Conservation (phyloP, 1,284 basidiomycete species). For the Irpex sp. region DNA sequence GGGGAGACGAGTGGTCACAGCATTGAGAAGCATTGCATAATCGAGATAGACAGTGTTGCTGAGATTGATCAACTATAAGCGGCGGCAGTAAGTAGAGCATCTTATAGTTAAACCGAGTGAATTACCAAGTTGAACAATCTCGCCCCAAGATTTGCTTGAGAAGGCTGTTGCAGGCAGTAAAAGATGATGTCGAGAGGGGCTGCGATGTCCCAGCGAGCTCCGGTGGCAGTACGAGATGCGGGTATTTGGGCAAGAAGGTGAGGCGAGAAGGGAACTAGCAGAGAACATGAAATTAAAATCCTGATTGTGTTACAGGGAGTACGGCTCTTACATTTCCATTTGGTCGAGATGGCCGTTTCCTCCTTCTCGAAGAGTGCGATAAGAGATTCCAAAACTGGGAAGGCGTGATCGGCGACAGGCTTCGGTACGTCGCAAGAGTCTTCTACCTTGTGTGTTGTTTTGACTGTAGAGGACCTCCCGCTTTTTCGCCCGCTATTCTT, state of each 20-base stretch:
- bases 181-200: conserved; percentile 55
- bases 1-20: conserved; percentile 42
- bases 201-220: conserved; percentile 54
- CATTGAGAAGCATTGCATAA: conserved; percentile 42
- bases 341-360: conserved; percentile 35
- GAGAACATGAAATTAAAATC: conserved; percentile 8
- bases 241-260: conserved; percentile 67
- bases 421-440: conserved; percentile 23
- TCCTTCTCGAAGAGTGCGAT: conserved; percentile 64
- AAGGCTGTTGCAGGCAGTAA: conserved; percentile 43
- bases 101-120: conserved; percentile 5
- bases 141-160: conserved; percentile 39
- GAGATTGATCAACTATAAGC: conserved; percentile 51
- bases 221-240: conserved; percentile 41
- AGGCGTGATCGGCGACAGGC: conserved; percentile 54
- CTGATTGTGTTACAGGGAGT: conserved; percentile 1
- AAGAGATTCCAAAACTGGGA: conserved; percentile 64
- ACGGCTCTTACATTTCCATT: conserved; percentile 31
- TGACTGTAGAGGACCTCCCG: conserved; percentile 22
- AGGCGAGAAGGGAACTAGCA: conserved; percentile 50
- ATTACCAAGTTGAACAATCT: conserved; percentile 50
- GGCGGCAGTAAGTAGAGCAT: conserved; percentile 2
- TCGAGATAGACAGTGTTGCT: conserved; percentile 46
- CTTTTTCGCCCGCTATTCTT: conserved; percentile 21
- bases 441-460: conserved; percentile 22